Evolutionary conservation across 805 yeast genomes (phyloP).

Genomic region (Clavispora fructus): DNA sequence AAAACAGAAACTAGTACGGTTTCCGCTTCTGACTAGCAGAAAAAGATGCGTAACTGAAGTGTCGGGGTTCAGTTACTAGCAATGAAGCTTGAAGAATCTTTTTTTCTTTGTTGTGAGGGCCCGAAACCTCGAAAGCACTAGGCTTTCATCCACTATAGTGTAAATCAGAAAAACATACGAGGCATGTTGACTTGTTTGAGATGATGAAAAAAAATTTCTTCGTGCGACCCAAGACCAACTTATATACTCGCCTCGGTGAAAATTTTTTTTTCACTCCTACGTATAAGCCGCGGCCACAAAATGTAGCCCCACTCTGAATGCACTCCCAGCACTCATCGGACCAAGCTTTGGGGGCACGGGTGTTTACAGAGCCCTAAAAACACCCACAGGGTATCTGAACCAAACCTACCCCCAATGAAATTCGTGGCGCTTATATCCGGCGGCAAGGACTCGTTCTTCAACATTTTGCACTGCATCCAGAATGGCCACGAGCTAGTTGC

Average conservation of each 20-base stretch:
- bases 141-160: neutral
- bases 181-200: slow-evolving; percentile 46
- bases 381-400: neutral
- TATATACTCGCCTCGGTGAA: neutral
- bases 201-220: neutral
- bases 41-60: slow-evolving; percentile 56
- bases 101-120: slow-evolving; percentile 44
- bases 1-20: neutral
- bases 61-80: slow-evolving; percentile 78
- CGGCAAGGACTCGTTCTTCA: slow-evolving; percentile 93
- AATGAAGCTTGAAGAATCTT: slow-evolving; percentile 18
- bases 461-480: slow-evolving; percentile 76
- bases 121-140: slow-evolving; percentile 54
- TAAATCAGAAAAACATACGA: slow-evolving; percentile 42
- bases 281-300: neutral
- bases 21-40: neutral
- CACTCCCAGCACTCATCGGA: neutral
- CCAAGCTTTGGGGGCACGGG: neutral
- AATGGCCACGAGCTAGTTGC: slow-evolving; percentile 85
- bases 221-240: neutral
- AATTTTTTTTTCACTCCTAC: neutral
- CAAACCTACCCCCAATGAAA: slow-evolving; percentile 57
- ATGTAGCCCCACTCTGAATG: neutral
- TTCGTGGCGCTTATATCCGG: slow-evolving; percentile 91
- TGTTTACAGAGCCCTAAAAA: neutral